These are phyloP conservation scores for Neobulgaria alba DNA, from an alignment of 2,329 filamentous ascomycete genomes.

Conservation along the genomic window DNA sequence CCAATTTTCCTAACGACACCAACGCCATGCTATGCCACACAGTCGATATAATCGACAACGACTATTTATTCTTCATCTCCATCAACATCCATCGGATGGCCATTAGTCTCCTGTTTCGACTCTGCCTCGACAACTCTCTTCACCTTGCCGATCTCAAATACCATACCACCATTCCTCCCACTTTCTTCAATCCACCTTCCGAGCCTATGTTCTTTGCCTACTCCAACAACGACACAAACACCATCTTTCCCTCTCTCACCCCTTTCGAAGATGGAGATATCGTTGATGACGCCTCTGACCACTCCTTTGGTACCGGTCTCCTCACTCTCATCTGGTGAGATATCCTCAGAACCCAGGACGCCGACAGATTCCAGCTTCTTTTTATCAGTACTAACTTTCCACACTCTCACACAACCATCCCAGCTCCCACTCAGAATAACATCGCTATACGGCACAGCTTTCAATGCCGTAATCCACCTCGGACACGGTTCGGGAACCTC, in stretches of 20 bases:
- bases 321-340: conserved; percentile 2
- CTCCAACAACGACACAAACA: conserved; percentile 74
- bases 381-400: conserved; percentile 79
- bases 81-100: conserved; percentile 6
- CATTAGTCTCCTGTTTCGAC: conserved; percentile 14
- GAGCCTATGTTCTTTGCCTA: conserved; percentile 78
- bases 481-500: conserved; percentile 58
- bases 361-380: conserved; percentile 66
- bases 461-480: conserved; percentile 83
- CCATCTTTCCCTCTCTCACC: conserved; percentile 70
- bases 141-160: conserved; percentile 94
- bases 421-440: conserved; percentile 86
- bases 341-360: conserved; percentile 38
- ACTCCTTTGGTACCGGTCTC: neutral
- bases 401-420: conserved; percentile 81
- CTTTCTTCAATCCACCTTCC: conserved; percentile 63
- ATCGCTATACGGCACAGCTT: conserved; percentile 82
- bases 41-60: conserved; percentile 1
- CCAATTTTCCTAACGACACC: too few relatives aligned
- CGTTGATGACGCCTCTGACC: conserved; percentile 69
- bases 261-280: conserved; percentile 77
- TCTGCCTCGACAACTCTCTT: too few relatives aligned
- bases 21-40: conserved; percentile 9
- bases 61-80: conserved; percentile 7
- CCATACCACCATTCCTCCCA: conserved; percentile 70